Evolutionary conservation across 306 rosid species (phyloP).

Genomic region (Prunus campanulata): DNA sequence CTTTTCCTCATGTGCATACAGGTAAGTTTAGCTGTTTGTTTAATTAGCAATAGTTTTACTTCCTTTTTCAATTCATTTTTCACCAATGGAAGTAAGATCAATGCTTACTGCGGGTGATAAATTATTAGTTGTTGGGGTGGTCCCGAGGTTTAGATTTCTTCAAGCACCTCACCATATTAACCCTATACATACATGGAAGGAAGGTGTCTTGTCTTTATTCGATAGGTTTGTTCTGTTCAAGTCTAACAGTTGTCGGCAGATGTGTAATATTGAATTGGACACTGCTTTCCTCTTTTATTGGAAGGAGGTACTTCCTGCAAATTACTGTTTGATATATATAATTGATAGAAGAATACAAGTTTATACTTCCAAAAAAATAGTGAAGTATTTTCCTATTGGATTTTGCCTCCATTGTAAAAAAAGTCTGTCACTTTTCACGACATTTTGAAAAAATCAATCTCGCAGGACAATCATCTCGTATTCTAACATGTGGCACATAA

Average conservation of each 20-base stretch:
- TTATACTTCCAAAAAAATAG: too few relatives aligned
- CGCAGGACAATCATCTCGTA: background rate
- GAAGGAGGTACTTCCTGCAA: fast-evolving
- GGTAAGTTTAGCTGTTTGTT: too few relatives aligned
- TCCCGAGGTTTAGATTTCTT: background rate
- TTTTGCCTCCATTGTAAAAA: background rate
- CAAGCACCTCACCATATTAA: background rate
- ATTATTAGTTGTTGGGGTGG: background rate
- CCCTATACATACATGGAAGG: too few relatives aligned
- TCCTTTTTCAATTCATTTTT: too few relatives aligned
- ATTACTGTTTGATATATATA: too few relatives aligned
- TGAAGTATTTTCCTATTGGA: background rate
- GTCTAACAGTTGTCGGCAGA: background rate
- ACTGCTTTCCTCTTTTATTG: too few relatives aligned
- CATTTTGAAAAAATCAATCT: background rate
- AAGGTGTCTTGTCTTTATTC: background rate
- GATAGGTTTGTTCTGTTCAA: background rate
- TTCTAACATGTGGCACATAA: background rate
- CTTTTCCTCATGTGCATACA: background rate
- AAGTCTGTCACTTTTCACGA: background rate
- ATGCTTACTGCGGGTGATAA: too few relatives aligned
- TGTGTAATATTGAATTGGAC: background rate
- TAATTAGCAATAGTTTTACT: too few relatives aligned
- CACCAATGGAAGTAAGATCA: too few relatives aligned
- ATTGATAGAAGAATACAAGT: too few relatives aligned